These are phyloP conservation scores for Clonostachys solani DNA, from an alignment of 2,329 filamentous ascomycete species.

Conservation along the genomic window DNA sequence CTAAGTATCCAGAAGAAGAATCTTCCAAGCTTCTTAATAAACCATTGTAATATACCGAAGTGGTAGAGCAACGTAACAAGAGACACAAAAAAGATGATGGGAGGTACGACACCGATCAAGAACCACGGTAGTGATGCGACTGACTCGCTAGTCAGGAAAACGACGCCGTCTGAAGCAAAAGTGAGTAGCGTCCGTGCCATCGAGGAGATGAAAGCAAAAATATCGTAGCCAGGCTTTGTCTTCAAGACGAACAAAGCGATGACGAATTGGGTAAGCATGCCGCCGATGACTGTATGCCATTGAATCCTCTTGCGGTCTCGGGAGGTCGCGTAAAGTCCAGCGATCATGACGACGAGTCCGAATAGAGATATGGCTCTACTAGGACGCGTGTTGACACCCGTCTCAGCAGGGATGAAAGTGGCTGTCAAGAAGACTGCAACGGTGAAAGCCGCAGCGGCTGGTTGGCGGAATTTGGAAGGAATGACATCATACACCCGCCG, in stretches of 20 bases:
- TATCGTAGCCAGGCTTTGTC: slow-evolving; percentile 77
- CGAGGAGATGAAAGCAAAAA: slow-evolving; percentile 83
- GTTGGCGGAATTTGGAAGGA: slow-evolving; percentile 61
- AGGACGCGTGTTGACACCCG: slow-evolving; percentile 69
- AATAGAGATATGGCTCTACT: slow-evolving; percentile 81
- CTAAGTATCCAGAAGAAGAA: slow-evolving; percentile 90
- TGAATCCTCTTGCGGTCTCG: slow-evolving; percentile 58
- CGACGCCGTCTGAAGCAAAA: slow-evolving; percentile 69
- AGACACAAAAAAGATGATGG: slow-evolving; percentile 94
- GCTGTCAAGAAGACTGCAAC: slow-evolving; percentile 73
- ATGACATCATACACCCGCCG: slow-evolving; percentile 55
- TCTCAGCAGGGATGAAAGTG: slow-evolving; percentile 68
- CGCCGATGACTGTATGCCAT: slow-evolving; percentile 81
- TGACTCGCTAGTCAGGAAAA: slow-evolving; percentile 51
- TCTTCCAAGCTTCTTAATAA: slow-evolving; percentile 78
- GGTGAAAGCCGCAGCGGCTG: slow-evolving; percentile 57
- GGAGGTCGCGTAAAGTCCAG: slow-evolving; percentile 65
- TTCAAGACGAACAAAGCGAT: slow-evolving; percentile 85
- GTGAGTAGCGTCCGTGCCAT: slow-evolving; percentile 71
- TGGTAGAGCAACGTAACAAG: slow-evolving; percentile 86
- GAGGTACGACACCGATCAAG: slow-evolving; percentile 72
- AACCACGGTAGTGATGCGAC: slow-evolving; percentile 60
- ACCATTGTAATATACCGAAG: slow-evolving; percentile 81
- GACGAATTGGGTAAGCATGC: slow-evolving; percentile 85
- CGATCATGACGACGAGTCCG: slow-evolving; percentile 71